Conservation (phyloP, 2,329 filamentous ascomycete genomes). For the Aspergillus phoenicis region DNA sequence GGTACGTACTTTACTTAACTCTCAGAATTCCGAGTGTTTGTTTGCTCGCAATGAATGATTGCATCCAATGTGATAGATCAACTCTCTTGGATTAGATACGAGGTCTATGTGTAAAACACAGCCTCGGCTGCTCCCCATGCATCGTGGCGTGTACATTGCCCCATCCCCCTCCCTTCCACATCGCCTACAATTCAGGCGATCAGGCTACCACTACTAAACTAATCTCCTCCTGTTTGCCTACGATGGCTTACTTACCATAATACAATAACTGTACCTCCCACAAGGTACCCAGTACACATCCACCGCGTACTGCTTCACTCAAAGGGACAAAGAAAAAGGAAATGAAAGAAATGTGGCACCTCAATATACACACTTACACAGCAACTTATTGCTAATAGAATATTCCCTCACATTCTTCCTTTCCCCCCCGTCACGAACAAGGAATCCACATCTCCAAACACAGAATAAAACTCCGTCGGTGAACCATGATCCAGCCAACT, state of each 20-base stretch:
- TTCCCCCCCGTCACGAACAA: background rate
- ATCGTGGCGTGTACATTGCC: background rate
- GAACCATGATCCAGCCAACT: background rate
- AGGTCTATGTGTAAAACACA: background rate
- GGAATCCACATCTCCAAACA: background rate
- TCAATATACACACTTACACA: too few species aligned
- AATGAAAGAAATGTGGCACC: too few species aligned
- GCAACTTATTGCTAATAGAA: too few species aligned
- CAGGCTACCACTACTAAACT: too few species aligned
- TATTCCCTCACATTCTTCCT: background rate
- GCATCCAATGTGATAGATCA: background rate
- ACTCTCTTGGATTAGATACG: background rate
- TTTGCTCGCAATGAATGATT: background rate
- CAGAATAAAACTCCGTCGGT: slow-evolving; percentile 8
- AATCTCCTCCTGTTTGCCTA: background rate
- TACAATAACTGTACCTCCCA: too few species aligned
- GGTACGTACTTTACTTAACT: too few species aligned
- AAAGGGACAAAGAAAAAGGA: too few species aligned
- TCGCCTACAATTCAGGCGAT: too few species aligned
- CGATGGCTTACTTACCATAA: too few species aligned
- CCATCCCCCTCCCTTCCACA: background rate
- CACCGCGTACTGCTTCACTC: too few species aligned
- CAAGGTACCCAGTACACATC: too few species aligned
- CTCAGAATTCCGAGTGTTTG: background rate
- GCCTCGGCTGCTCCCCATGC: background rate